Evolutionary conservation across 2,329 filamentous ascomycete genomes (phyloP), one percentile per base, ranked within the genome.

Genomic region (Fusarium sambucinum): DNA sequence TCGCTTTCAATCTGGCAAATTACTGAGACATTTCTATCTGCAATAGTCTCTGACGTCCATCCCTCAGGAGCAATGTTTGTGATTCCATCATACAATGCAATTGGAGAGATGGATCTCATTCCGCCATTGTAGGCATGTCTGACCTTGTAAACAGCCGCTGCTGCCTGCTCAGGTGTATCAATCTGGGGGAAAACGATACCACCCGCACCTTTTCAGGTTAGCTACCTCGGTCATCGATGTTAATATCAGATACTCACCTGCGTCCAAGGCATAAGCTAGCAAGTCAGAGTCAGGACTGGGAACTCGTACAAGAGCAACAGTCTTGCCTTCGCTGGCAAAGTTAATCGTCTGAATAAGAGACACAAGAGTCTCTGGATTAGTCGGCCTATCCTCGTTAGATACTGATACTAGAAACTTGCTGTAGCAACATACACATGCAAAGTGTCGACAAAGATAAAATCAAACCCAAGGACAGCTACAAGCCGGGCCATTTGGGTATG

Each of bases 1-100:
- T 27, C n/a, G 16, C 53, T 55, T 27, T 55, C 53, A 16, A 55
- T 55, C 27, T 55, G 42, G 16, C 53, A 55, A 7, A 55, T 55
- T 6, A 55, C 42, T 1, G 42, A 8, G 23, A 55, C 19, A 13
- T 55, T 55, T 17, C 53, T 55, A 16, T 55, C 42, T 6, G 53
- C 42, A 17, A 48, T 55, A 3, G 23, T 32, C 33, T 55, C 53
- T 7, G 23, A 32, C 2, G 42, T 55, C 53, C 53, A 55, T 35
- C 53, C 53, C 2, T 55, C 25, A 2, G 53, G 53, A 1, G 32
- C 53, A 19, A 38, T 21, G 4, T 48, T 48, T 25, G 42, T 55
- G 6, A 55, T 55, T 8, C 53, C 53, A 14, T 55, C 32, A 32
- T 29, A 30, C 42, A 55, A 48, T 17, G 42, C 23, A 27, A 55